Percentiles rank a stretch among this genome's conserved stretches.
Evolutionary conservation across 495 filamentous ascomycete species (phyloP).

Genomic region (Hyaloscypha variabilis): DNA sequence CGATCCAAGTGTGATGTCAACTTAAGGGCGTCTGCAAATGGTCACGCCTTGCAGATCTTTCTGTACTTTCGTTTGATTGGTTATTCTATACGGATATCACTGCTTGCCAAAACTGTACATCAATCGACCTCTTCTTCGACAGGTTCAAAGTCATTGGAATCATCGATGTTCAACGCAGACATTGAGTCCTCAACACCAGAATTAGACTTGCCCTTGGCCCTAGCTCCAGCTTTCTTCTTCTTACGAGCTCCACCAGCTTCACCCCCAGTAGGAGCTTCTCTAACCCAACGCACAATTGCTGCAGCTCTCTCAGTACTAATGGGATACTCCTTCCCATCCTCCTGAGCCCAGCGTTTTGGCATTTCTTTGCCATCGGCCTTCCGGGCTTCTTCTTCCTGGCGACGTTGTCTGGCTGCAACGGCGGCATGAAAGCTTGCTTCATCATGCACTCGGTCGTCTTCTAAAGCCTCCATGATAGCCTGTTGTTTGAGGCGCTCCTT

Average conservation of each 20-base stretch:
- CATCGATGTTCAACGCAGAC: constrained; percentile 22
- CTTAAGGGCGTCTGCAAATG: not conserved
- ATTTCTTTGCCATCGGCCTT: constrained; percentile 36
- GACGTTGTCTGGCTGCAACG: constrained; percentile 58
- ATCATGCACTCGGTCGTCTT: constrained; percentile 66
- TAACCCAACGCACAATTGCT: constrained; percentile 69
- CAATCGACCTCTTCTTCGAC: constrained; percentile 34
- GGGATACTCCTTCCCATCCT: constrained; percentile 68
- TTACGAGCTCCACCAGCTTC: constrained; percentile 36
- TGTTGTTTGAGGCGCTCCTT: constrained; percentile 63
- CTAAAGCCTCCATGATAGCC: constrained; percentile 64
- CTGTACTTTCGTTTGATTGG: not conserved
- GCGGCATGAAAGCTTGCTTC: constrained; percentile 64
- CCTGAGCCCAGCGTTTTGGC: constrained; percentile 65
- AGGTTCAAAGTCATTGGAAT: constrained; percentile 21
- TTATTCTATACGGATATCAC: not conserved
- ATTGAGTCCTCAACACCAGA: constrained; percentile 16
- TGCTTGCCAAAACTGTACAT: not conserved
- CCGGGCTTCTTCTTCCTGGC: constrained; percentile 52
- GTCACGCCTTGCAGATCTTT: not conserved
- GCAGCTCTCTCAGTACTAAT: constrained; percentile 69
- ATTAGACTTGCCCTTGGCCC: constrained; percentile 21
- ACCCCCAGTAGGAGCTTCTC: constrained; percentile 55
- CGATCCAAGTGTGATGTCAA: not conserved
- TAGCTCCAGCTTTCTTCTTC: constrained; percentile 30